Evolutionary conservation across 1,284 basidiomycete genomes (phyloP).

Genomic region (Inonotus hispidus): DNA sequence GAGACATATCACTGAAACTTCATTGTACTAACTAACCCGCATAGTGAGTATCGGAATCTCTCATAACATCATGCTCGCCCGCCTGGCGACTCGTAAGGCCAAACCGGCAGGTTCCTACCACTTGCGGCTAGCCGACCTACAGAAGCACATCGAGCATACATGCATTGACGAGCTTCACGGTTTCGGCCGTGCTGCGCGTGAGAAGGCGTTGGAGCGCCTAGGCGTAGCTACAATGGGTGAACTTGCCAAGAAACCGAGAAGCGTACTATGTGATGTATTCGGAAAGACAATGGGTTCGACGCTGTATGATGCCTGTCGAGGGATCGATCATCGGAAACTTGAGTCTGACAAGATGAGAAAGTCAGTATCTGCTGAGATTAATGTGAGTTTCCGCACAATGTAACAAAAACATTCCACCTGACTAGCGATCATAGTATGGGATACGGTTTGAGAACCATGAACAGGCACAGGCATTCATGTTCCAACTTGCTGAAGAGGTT

Average conservation of each 20-base stretch:
- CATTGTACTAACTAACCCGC: slow-evolving; percentile 11
- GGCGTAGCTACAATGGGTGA: slow-evolving; percentile 70
- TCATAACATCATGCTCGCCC: slow-evolving; percentile 88
- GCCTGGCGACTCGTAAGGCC: slow-evolving; percentile 85
- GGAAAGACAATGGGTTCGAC: slow-evolving; percentile 83
- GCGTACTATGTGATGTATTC: slow-evolving; percentile 62
- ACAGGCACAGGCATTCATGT: slow-evolving; percentile 76
- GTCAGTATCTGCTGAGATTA: slow-evolving; percentile 88
- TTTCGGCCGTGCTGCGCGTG: slow-evolving; percentile 70
- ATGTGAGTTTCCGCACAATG: slow-evolving; percentile 47
- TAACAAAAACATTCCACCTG: slow-evolving; percentile 17
- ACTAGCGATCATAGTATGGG: slow-evolving; percentile 62
- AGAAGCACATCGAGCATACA: slow-evolving; percentile 53
- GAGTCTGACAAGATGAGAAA: slow-evolving; percentile 82
- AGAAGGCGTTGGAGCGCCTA: slow-evolving; percentile 75
- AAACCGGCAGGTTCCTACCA: slow-evolving; percentile 88
- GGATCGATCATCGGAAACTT: slow-evolving; percentile 75
- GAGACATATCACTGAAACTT: slow-evolving; percentile 15
- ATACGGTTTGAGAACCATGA: slow-evolving; percentile 85
- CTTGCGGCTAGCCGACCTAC: slow-evolving; percentile 51
- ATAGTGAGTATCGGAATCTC: slow-evolving; percentile 88
- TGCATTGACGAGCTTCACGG: slow-evolving; percentile 81
- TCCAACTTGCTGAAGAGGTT: slow-evolving; percentile 74
- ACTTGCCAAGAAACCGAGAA: slow-evolving; percentile 55
- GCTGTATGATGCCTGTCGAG: slow-evolving; percentile 78